These are phyloP conservation scores for Pisolithus microcarpus DNA, from an alignment of 768 basidiomycete species.

Conservation along the genomic window DNA sequence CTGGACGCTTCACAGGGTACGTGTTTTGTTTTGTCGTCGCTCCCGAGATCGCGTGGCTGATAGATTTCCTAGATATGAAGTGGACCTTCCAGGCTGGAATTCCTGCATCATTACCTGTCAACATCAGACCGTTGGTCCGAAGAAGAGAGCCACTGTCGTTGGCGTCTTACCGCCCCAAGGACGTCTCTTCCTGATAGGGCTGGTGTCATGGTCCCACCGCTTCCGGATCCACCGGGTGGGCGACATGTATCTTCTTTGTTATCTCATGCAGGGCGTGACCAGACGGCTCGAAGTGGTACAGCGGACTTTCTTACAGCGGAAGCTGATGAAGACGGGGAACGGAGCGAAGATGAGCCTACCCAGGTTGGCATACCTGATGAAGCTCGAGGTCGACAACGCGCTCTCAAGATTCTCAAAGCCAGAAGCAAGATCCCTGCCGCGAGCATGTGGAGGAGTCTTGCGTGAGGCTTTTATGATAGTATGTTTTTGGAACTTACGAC, in stretches of 20 bases:
- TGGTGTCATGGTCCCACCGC: constrained; percentile 24
- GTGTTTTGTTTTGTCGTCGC: constrained; percentile 1
- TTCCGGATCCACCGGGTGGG: constrained; percentile 8
- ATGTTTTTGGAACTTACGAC: not conserved
- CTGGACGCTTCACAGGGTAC: constrained; percentile 23
- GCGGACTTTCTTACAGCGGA: constrained; percentile 48
- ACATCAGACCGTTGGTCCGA: constrained; percentile 38
- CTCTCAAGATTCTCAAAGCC: constrained; percentile 63
- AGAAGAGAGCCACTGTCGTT: constrained; percentile 38
- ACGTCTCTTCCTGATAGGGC: constrained; percentile 36
- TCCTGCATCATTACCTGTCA: constrained; percentile 56
- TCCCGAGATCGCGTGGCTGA: constrained; percentile 5
- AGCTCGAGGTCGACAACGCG: constrained; percentile 49
- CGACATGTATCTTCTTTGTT: constrained; percentile 37
- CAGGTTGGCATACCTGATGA: constrained; percentile 17
- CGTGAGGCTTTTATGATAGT: constrained; percentile 23
- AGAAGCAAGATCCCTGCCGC: constrained; percentile 60
- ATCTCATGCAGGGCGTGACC: constrained; percentile 64
- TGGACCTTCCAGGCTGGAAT: constrained; percentile 27
- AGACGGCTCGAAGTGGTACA: constrained; percentile 45
- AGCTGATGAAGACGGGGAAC: constrained; percentile 41
- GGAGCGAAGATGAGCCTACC: constrained; percentile 18
- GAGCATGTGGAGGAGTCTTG: constrained; percentile 81
- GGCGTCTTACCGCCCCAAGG: constrained; percentile 53
- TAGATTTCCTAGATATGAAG: constrained; percentile 12